Evolutionary conservation across 495 filamentous ascomycete species (phyloP), one percentile per base, ranked within the genome.

Genomic region (Sordaria brevicollis): DNA sequence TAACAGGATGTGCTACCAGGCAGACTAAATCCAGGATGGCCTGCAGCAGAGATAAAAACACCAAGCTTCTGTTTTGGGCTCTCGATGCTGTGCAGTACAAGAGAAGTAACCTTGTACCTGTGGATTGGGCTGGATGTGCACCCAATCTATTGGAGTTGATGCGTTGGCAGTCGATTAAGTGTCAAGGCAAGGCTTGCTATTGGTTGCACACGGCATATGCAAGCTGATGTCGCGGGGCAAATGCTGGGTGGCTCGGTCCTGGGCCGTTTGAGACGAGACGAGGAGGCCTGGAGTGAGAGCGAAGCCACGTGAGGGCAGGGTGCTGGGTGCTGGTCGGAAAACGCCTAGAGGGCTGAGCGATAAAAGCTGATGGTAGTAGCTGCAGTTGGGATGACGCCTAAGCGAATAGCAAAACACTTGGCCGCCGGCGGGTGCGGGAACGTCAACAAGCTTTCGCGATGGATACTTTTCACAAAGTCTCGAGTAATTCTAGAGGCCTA

Each of bases 61-160:
- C 70, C 68, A 74, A 74, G 74, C 69, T 35, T 54, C 65, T 65
- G 54, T 65, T 69, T 80, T 80, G 79, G 80, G 81, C 75, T 79
- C 76, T 79, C 76, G 68, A 79, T 77, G 77, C 75, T 62, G 79
- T 79, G 78, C 75, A 76, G 79, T 62, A 80, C 75, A 76, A 70
- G 73, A 73, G 76, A 80, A 75, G 76, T 83, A 73, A 82, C 82
- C 79, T 57, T 78, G 82, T 83, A 82, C 79, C 78, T 78, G 80
- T 79, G 79, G 82, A 73, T 82, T 82, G 81, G 81, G 81, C 80
- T 79, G 79, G 81, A 82, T 83, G 81, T 80, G 77, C 78, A 82
- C 80, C 79, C 81, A 83, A 82, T 85, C 82, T 83, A 85, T 83
- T 85, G 80, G 82, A 84, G 83, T 80, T 76, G 82, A 85, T 87